Base-by-base conservation (phyloP, 495 filamentous ascomycete species). In the Trichoderma parareesei region DNA sequence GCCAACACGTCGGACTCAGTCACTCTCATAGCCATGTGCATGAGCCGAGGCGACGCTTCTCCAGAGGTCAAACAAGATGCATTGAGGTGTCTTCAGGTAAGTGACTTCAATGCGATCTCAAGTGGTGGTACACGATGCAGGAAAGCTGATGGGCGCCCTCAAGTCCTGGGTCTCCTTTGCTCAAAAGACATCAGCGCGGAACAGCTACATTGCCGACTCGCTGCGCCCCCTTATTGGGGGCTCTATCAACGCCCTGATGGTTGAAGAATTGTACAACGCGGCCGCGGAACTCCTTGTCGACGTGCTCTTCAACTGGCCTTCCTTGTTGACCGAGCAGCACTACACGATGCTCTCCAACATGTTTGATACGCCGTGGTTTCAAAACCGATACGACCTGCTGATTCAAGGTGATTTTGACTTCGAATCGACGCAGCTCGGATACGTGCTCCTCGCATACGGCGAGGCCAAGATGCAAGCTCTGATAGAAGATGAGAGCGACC, bases 121-220 rank as follows among this genome's bases (percentile, higher is more conserved):
- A 38, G 64, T 27, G 27, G 61, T 40, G 46, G 46, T 42, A 71
- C 38, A 49, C 3, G 3, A 20, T 41, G 11, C 40, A 35, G 35
- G 41, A 35, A 44, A n/a, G 37, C 55, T 61, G 61, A 46, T 55
- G 61, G 38, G 18, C 61, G 11, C 2, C 49, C 33, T 13, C 3
- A 43, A 84, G 82, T 78, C 85, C 38, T 92, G 89, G 89, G 80
- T 90, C 41, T 76, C 83, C 65, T 91, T 90, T 72, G 83, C 83
- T 7, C 85, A 90, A 61, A 79, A 82, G 61, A 76, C 81, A 18
- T 81, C 80, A 42, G 77, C 82, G n/a, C 80, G 81, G 43, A 75
- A 77, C n/a, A 78, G 78, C 4, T 69, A 78, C 33, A 72, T 84
- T 5, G 72, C 90, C 38, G 76, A 81, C 16, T 75, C 84, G 14